Base-by-base conservation (phyloP, 345 rosid species). In the Gossypium sturtianum region DNA sequence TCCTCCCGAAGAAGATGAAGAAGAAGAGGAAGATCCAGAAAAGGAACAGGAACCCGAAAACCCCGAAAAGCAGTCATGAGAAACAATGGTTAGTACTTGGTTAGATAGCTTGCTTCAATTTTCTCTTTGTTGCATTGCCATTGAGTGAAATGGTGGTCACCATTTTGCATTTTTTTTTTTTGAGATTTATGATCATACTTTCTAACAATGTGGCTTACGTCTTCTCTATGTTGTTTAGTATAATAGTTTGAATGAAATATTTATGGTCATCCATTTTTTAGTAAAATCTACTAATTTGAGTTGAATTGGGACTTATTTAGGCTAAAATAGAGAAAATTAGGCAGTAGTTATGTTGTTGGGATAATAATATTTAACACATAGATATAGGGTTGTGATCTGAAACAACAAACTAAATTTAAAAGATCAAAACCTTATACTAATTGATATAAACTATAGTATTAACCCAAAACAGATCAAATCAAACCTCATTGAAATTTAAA, bases 21-120 rank as follows among this genome's bases (percentile, higher is more conserved):
- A 91, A 54, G 92, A 87, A 54, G 93, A 87, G 79, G 89, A 87
- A 60, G 87, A 84, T 60, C 86, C 87, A 19, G 93, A 86, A 51
- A 78, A 87, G 57, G 88, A 86, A 75, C 85, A 83, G 54, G 80
- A 85, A 61, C 71, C 62, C 6, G 78, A 74, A 66, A 48, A 76
- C 19, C 74, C 85, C 1, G 84, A 81, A 19, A 73, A 83, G 22
- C 79, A 80, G 77, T 23, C 74, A 78, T 25, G 63, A 59, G 63
- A 59, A 59, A 59, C 63, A 25, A 77, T 66, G n/a, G 44, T 68
- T 83, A 83, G 74, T 65, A 25, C 70, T 53, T 29, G 53, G 51
- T 47, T 47, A 12, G 51, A 2, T 34, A 59, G 29, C 17, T 41
- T 60, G 25, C 3, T 61, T 29, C 9, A 60, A 68, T 83, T 80